Conservation (phyloP, 495 filamentous ascomycete species). For the Tuber calosporum region DNA sequence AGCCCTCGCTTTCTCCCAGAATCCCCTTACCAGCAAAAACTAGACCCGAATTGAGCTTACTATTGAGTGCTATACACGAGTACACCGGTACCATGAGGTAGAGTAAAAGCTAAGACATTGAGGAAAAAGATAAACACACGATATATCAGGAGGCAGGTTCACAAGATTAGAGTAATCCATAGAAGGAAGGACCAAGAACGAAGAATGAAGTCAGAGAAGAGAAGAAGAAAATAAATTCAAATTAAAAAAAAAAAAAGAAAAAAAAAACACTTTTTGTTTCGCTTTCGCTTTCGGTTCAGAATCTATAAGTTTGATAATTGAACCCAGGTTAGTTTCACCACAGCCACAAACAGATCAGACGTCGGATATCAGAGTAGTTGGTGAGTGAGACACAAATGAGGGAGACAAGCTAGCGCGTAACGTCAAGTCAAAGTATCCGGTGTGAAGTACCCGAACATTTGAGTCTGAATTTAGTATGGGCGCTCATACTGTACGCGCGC, state of each 20-base stretch:
- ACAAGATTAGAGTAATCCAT: constrained; percentile 2
- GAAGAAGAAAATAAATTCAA: neutral
- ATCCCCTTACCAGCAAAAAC: neutral
- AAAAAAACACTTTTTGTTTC: neutral
- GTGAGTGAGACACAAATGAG: neutral
- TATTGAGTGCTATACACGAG: neutral
- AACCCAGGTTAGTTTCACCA: neutral
- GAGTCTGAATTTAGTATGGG: neutral
- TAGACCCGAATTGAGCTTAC: neutral
- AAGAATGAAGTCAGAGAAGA: neutral
- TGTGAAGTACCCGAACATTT: neutral
- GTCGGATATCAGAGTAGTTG: neutral
- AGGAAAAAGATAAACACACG: neutral
- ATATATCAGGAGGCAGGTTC: neutral
- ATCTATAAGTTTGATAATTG: neutral
- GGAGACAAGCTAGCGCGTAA: neutral
- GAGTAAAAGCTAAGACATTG: neutral
- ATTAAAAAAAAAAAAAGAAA: neutral
- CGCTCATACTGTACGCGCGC: neutral
- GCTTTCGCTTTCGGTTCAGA: neutral
- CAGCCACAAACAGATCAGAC: neutral
- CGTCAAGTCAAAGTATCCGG: neutral
- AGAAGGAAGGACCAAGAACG: neutral
- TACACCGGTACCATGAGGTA: neutral
- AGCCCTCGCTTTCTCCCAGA: neutral